Base-by-base conservation (phyloP, 78 protist species). In the Polysphondylium violaceum region DNA sequence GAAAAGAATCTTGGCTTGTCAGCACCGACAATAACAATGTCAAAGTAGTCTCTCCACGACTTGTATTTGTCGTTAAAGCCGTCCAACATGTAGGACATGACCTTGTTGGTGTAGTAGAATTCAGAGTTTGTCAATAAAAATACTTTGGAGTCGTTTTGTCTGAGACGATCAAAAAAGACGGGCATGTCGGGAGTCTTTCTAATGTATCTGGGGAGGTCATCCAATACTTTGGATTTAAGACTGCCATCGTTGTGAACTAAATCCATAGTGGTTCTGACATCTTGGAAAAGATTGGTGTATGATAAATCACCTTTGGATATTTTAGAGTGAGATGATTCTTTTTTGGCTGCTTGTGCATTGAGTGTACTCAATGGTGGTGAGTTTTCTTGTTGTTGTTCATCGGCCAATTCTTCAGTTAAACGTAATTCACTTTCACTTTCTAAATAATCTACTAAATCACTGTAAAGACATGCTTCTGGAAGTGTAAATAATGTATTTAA, bases 1-100 rank as follows among this genome's bases (percentile, higher is more conserved):
- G 88, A 51, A 35, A 93, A 93, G 86, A 86, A 93, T 43, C 90
- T 86, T 56, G 96, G 96, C 59, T 93, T 93, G 16, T 76, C 75
- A n/a, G 96, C 96, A 41, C 87, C 87, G 8, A 86, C 93, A 72
- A 93, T 93, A 64, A 77, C 58, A 12, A 86, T 43, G 64, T 67
- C 86, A 23, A 88, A 88, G 27, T 68, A 90, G 36, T 90, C 94
- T 55, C 89, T 64, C 94, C 94, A 90, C 19, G 86, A 78, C 40
- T 63, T 50, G 50, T 88, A 81, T n/a, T 65, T 60, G 17, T 71
- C 65, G 47, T 76, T 75, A 25, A 53, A 36, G 1, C 73, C 85
- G 36, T 71, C 33, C 81, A 75, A 51, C 76, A 92, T 73, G 29
- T 92, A 92, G 21, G 92, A 74, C 95, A 92, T 92, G 33, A 92